These are phyloP conservation scores for Coemansia sp. DNA, from an alignment of 192 early-diverging fungal genomes.

Conservation along the genomic window DNA sequence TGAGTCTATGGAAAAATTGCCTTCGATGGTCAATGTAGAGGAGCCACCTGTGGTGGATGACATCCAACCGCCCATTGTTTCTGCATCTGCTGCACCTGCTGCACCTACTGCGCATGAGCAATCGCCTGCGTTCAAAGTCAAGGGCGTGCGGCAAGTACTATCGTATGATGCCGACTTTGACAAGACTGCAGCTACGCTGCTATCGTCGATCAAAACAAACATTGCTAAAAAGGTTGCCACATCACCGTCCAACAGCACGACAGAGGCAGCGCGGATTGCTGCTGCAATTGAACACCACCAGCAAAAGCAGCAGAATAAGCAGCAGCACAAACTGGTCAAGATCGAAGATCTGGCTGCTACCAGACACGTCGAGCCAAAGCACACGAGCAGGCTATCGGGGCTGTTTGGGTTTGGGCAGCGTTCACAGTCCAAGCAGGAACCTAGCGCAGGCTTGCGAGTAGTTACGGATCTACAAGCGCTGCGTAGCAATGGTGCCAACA, in stretches of 20 bases:
- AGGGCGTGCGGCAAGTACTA: conserved; percentile 49
- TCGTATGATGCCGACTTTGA: conserved; percentile 49
- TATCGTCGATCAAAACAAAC: conserved; percentile 51
- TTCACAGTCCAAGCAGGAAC: conserved; percentile 8
- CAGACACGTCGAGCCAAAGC: conserved; percentile 4
- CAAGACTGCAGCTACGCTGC: conserved; percentile 46
- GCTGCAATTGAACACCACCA: conserved; percentile 53
- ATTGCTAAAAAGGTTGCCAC: conserved; percentile 34
- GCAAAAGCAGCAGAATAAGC: conserved; percentile 32
- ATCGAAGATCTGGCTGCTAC: neutral
- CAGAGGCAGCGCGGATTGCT: conserved; percentile 28
- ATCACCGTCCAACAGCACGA: neutral
- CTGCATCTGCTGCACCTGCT: neutral
- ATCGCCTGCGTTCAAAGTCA: conserved; percentile 43
- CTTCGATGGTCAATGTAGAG: neutral
- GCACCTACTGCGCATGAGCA: neutral
- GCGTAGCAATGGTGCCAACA: conserved; percentile 10
- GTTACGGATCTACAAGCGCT: conserved; percentile 32
- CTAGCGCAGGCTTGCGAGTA: conserved; percentile 27
- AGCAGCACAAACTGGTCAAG: neutral
- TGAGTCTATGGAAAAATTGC: neutral
- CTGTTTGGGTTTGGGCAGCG: conserved; percentile 51
- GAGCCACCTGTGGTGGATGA: neutral
- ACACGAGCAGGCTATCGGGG: conserved; percentile 42
- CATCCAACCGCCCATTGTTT: neutral